phyloP scores from a whole-genome alignment of 805 yeast genomes.

The Ogataea naganishii region DNA sequence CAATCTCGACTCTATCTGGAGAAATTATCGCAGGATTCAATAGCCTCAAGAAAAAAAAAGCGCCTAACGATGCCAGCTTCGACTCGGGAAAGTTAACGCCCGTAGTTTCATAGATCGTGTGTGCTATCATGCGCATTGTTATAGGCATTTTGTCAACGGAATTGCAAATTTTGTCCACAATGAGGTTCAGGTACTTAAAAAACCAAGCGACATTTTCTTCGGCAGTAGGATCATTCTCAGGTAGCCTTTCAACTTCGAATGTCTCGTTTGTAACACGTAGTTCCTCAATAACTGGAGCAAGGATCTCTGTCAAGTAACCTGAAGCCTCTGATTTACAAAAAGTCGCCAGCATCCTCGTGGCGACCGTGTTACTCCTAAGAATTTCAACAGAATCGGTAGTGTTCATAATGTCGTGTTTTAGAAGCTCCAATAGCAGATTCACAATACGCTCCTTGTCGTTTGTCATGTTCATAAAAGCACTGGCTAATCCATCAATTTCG shows the following conservation, averaged over 20 bases:
- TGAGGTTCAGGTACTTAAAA: slow-evolving; percentile 42
- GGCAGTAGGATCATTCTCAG: slow-evolving; percentile 27
- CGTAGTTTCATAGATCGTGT: slow-evolving; percentile 51
- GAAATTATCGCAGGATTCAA: slow-evolving; percentile 86
- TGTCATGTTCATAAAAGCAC: slow-evolving; percentile 50
- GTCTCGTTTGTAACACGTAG: slow-evolving; percentile 38
- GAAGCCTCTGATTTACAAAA: slow-evolving; percentile 62
- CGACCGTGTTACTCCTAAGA: slow-evolving; percentile 72
- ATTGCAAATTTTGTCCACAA: slow-evolving; percentile 50
- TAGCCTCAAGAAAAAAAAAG: slow-evolving; percentile 73
- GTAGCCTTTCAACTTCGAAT: slow-evolving; percentile 57
- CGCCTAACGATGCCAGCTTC: slow-evolving; percentile 68
- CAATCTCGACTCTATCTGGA: slow-evolving; percentile 51
- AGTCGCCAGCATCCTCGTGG: slow-evolving; percentile 67
- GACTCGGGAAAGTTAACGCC: slow-evolving; percentile 58
- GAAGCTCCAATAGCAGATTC: slow-evolving; percentile 42
- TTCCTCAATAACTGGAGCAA: slow-evolving; percentile 50
- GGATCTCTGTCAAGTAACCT: slow-evolving; percentile 42
- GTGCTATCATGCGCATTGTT: slow-evolving; percentile 65
- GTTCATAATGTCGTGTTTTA: slow-evolving; percentile 52
- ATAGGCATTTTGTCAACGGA: slow-evolving; percentile 56
- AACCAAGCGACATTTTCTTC: slow-evolving; percentile 37
- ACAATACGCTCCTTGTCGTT: slow-evolving; percentile 28
- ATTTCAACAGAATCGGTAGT: slow-evolving; percentile 63
- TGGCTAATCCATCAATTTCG: slow-evolving; percentile 65